A percentile compares a stretch with the other conserved stretches of the same genome.
Conservation (phyloP, 1,139 yeast species). For the Debaryomycetaceae sp. region DNA sequence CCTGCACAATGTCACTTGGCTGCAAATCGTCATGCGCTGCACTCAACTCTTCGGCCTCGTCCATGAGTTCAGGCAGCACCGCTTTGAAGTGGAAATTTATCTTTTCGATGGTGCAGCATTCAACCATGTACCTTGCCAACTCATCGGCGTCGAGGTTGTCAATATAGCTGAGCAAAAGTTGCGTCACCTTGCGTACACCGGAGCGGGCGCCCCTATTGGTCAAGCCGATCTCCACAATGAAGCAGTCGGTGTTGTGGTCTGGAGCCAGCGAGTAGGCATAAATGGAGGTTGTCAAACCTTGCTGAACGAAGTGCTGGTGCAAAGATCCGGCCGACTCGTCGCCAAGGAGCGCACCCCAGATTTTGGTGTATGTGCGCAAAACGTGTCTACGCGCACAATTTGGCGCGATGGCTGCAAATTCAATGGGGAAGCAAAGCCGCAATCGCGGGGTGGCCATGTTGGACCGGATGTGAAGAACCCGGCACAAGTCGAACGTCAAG, state of each 20-base stretch:
- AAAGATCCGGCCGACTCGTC: slow-evolving; percentile 52
- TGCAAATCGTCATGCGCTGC: too few relatives aligned
- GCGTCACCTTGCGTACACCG: slow-evolving; percentile 13
- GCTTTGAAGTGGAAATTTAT: slow-evolving; percentile 40
- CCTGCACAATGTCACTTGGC: too few relatives aligned
- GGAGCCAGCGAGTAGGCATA: slow-evolving; percentile 37
- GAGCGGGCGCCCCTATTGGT: slow-evolving; percentile 19
- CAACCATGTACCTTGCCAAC: slow-evolving; percentile 28
- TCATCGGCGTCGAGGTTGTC: slow-evolving; percentile 3
- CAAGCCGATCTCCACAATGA: slow-evolving; percentile 44
- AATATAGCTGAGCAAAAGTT: slow-evolving; percentile 18
- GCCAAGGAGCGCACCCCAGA: slow-evolving; percentile 58
- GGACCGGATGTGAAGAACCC: slow-evolving; percentile 6
- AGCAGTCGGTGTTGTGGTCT: slow-evolving; percentile 23
- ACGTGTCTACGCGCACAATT: too few relatives aligned
- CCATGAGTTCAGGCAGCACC: slow-evolving; percentile 28
- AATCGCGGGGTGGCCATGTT: slow-evolving; percentile 12
- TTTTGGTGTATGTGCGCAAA: slow-evolving; percentile 3
- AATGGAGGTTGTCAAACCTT: slow-evolving; percentile 27
- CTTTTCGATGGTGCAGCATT: slow-evolving; percentile 40
- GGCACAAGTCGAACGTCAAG: slow-evolving; percentile 2
- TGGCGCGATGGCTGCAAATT: neutral
- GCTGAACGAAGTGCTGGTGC: slow-evolving; percentile 23
- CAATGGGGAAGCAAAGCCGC: slow-evolving; percentile 38
- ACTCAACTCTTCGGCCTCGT: slow-evolving; percentile 41